Evolutionary conservation across 2,329 filamentous ascomycete genomes (phyloP), one percentile per base, ranked within the genome.

Genomic region (Lojkania enalia): DNA sequence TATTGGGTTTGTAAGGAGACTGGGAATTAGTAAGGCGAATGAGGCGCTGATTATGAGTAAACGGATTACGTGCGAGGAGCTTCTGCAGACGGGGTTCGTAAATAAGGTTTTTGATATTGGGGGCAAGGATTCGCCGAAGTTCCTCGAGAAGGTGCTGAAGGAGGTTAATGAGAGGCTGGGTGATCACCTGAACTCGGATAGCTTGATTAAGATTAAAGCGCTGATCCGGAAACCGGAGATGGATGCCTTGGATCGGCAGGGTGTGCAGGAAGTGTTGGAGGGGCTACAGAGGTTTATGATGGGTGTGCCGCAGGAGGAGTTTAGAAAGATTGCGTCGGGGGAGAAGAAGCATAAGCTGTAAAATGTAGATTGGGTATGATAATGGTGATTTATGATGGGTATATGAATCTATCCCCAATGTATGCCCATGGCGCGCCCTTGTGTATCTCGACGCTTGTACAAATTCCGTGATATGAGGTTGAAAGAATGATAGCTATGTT

Each of bases 321-420:
- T 97, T 66, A 74, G 79, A 61, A 91, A 88, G 77, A 75, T 97
- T 65, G 90, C 90, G 1, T 83, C 78, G 51, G 90, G 92, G 11
- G 83, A 94, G 78, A 97, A 96, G 82, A 89, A 85, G 67, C 94
- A 99, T 74, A 97, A 97, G 76, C 74, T 97, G 68, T 96, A 76
- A 52, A 51, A n/a, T n/a, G n/a, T n/a, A n/a, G n/a, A n/a, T 7
- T 35, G 31, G 32, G 20, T 5, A 16, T 4, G 6, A 16, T 25
- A 27, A 38, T 38, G 9, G 27, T 38, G 19, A 25, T 16, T 38
- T 38, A 19, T 15, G 15, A 7, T 6, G 25, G 11, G 4, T 20
- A 19, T 40, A n/a, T 31, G 13, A 16, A 20, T 19, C 20, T 9
- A 19, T 19, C 21, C 14, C n/a, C 11, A 14, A 11, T 21, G 18